phyloP scores from a whole-genome alignment of 441 rosid species.

The Populus hybrid region DNA sequence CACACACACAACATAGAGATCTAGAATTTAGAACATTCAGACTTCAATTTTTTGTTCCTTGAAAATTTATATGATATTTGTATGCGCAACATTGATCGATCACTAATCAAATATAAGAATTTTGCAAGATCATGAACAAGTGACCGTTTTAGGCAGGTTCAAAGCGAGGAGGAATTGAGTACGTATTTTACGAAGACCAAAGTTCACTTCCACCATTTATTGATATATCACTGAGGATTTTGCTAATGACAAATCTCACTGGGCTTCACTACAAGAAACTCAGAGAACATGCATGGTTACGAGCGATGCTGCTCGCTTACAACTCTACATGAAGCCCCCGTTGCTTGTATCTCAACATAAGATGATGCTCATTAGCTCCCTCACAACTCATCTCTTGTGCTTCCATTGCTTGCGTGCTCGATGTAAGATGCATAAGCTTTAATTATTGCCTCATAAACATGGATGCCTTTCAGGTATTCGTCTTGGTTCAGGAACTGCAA shows the following conservation, averaged over 20 bases:
- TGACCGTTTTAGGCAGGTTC: background rate
- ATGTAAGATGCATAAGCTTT: slow-evolving; percentile 55
- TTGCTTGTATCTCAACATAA: slow-evolving; percentile 28
- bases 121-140: background rate
- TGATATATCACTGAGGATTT: slow-evolving; percentile 12
- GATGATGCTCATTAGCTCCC: slow-evolving; percentile 25
- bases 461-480: slow-evolving; percentile 83
- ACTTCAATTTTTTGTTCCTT: no score
- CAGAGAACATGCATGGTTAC: background rate
- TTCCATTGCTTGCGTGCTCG: slow-evolving; percentile 24
- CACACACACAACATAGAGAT: no score
- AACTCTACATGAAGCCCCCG: slow-evolving; percentile 23
- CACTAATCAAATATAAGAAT: no score
- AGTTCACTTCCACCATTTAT: background rate
- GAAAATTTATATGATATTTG: no score
- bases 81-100: background rate
- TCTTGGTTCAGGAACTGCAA: slow-evolving; percentile 71
- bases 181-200: background rate
- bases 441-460: slow-evolving; percentile 66
- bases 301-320: slow-evolving; percentile 1
- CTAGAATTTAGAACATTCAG: no score
- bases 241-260: background rate
- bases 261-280: slow-evolving; percentile 6
- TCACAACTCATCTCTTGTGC: slow-evolving; percentile 27
- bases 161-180: background rate